Evolutionary conservation across 305 asterid species (phyloP).

Genomic region (Plantago coronopus): DNA sequence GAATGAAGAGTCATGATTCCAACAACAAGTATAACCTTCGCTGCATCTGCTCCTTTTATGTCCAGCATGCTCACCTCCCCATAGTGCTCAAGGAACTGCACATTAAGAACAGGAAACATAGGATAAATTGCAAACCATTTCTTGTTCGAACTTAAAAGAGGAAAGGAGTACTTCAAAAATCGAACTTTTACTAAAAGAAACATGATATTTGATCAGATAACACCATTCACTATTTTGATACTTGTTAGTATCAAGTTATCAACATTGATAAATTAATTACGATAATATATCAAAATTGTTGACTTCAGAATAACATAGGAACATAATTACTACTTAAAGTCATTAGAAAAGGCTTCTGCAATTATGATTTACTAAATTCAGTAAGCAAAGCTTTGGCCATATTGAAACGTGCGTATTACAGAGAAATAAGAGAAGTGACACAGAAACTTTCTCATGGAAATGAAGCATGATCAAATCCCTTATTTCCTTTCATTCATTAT

Average conservation of each 20-base stretch:
- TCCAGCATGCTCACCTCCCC: constrained; percentile 98
- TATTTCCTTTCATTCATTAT: too few relatives aligned
- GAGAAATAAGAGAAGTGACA: too few relatives aligned
- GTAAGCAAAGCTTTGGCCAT: too few relatives aligned
- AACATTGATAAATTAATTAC: background rate
- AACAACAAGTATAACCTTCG: constrained; percentile 85
- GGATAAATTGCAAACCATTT: constrained; percentile 8
- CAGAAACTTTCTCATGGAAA: too few relatives aligned
- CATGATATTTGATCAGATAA: background rate
- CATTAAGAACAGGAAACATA: constrained; percentile 1
- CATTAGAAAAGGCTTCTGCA: background rate
- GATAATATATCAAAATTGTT: background rate
- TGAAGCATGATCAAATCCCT: too few relatives aligned
- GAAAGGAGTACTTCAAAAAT: background rate
- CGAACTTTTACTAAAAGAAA: background rate
- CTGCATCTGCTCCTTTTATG: constrained; percentile 95
- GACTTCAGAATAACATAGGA: background rate
- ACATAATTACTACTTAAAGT: too few relatives aligned
- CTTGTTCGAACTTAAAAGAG: background rate
- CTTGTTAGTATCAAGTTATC: too few relatives aligned
- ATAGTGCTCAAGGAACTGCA: constrained; percentile 83
- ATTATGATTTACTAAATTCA: too few relatives aligned
- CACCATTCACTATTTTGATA: too few relatives aligned
- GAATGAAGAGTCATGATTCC: constrained; percentile 99
- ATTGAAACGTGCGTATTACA: too few relatives aligned